Evolutionary conservation across 2,329 filamentous ascomycete genomes (phyloP).

Genomic region (Penicillium thymicola): DNA sequence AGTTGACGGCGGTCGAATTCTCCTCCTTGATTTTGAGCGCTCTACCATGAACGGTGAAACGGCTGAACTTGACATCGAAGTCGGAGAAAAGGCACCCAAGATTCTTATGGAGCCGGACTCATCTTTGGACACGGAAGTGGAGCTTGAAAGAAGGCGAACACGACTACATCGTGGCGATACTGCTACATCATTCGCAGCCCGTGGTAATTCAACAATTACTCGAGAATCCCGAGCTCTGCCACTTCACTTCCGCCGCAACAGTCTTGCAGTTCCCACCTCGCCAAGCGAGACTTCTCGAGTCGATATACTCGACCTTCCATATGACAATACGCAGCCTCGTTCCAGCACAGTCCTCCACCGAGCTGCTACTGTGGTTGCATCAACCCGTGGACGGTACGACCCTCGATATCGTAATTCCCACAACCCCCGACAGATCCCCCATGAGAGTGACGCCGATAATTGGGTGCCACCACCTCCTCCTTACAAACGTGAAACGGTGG

Average conservation of each 20-base stretch:
- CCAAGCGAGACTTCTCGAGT: slow-evolving; percentile 20
- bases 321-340: slow-evolving; percentile 68
- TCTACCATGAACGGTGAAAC: slow-evolving; percentile 54
- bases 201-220: slow-evolving; percentile 12
- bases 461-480: slow-evolving; percentile 84
- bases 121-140: slow-evolving; percentile 74
- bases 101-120: slow-evolving; percentile 69
- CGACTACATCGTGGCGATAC: slow-evolving; percentile 57
- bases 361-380: slow-evolving; percentile 70
- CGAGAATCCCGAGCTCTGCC: slow-evolving; percentile 22
- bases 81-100: slow-evolving; percentile 68
- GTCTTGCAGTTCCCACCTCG: slow-evolving; percentile 26
- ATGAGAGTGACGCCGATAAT: slow-evolving; percentile 83
- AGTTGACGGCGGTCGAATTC: slow-evolving; percentile 72
- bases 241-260: slow-evolving; percentile 23
- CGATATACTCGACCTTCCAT: slow-evolving; percentile 62
- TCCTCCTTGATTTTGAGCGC: slow-evolving; percentile 72
- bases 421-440: slow-evolving; percentile 62
- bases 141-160: slow-evolving; percentile 71
- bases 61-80: slow-evolving; percentile 65
- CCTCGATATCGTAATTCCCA: slow-evolving; percentile 39
- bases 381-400: slow-evolving; percentile 65
- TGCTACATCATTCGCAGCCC: slow-evolving; percentile 43
- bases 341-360: slow-evolving; percentile 68
- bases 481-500: slow-evolving; percentile 50